These are phyloP conservation scores for Oryza rufipogon DNA, from an alignment of 176 grass and related monocot species.

Conservation along the genomic window DNA sequence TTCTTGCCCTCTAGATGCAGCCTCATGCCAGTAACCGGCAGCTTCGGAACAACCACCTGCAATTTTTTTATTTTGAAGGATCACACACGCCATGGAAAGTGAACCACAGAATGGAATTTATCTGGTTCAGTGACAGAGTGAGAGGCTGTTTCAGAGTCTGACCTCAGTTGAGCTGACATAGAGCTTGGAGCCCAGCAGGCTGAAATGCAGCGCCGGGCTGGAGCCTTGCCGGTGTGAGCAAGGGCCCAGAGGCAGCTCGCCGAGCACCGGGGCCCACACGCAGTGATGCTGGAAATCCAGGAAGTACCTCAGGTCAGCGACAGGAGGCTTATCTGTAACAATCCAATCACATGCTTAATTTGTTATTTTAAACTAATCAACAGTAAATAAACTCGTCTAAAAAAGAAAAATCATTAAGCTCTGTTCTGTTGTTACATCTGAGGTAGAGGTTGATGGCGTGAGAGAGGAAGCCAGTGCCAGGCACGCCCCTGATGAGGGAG, in stretches of 20 bases:
- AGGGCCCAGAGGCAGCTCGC: conserved; percentile 79
- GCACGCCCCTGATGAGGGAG: conserved; percentile 68
- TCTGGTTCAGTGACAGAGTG: background rate
- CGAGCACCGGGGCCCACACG: conserved; percentile 74
- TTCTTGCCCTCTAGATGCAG: conserved; percentile 84
- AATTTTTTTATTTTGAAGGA: background rate
- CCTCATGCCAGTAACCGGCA: conserved; percentile 74
- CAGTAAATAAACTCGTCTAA: too few species aligned
- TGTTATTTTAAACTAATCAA: background rate
- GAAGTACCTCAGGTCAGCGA: conserved; percentile 91
- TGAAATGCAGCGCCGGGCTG: conserved; percentile 65
- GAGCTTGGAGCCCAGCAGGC: conserved; percentile 73
- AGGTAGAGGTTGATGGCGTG: conserved; percentile 98
- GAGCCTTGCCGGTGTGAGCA: conserved; percentile 61
- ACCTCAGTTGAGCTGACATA: conserved; percentile 80
- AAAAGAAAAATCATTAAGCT: too few species aligned
- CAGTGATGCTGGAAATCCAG: conserved; percentile 92
- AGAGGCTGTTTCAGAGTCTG: background rate
- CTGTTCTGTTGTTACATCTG: conserved; percentile 60
- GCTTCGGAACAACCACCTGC: conserved; percentile 61
- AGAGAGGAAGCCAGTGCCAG: conserved; percentile 80
- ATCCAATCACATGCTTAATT: background rate
- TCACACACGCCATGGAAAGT: background rate
- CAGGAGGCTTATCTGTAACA: conserved; percentile 92
- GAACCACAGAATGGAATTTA: background rate